Percentiles rank a stretch among this genome's conserved stretches.
Evolutionary conservation across 2,329 filamentous ascomycete genomes (phyloP).

Genomic region (Gyromitra esculenta): DNA sequence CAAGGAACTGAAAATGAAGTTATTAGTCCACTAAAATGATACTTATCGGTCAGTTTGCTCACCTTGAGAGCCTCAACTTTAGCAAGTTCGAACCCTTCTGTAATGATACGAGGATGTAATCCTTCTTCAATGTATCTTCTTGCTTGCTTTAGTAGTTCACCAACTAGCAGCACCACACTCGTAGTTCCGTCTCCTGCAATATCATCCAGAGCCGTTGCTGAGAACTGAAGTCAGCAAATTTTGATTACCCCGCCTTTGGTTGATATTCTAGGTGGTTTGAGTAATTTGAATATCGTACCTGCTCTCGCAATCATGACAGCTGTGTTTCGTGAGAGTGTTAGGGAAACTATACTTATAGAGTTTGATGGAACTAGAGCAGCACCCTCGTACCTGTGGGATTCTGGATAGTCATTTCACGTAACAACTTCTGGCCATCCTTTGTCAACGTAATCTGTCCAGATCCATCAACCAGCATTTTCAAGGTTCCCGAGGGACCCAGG

Average conservation of each 20-base stretch:
- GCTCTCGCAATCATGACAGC: constrained; percentile 73
- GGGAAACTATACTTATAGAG: not conserved
- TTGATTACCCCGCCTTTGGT: constrained; percentile 35
- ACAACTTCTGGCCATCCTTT: constrained; percentile 78
- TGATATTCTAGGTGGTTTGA: constrained; percentile 12
- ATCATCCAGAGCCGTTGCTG: constrained; percentile 96
- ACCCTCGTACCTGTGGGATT: constrained; percentile 84
- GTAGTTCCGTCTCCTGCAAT: constrained; percentile 98
- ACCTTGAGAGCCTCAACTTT: constrained; percentile 92
- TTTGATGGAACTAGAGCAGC: not conserved
- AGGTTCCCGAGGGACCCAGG: constrained; percentile 78
- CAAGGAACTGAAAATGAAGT: constrained; percentile 75
- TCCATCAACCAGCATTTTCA: constrained; percentile 65
- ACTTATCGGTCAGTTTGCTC: not conserved
- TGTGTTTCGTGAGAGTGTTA: constrained; percentile 42
- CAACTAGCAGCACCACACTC: constrained; percentile 91
- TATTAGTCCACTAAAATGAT: constrained; percentile 15
- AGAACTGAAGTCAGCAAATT: constrained; percentile 59
- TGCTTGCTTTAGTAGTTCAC: constrained; percentile 96
- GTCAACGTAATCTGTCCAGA: constrained; percentile 92
- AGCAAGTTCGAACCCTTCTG: constrained; percentile 95
- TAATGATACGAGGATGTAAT: constrained; percentile 95
- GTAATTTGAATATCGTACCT: constrained; percentile 43
- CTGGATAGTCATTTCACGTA: constrained; percentile 74
- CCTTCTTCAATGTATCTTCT: constrained; percentile 96